These are phyloP conservation scores for Zoysia pacifica DNA, from an alignment of 176 grass and related monocot species.

Conservation along the genomic window DNA sequence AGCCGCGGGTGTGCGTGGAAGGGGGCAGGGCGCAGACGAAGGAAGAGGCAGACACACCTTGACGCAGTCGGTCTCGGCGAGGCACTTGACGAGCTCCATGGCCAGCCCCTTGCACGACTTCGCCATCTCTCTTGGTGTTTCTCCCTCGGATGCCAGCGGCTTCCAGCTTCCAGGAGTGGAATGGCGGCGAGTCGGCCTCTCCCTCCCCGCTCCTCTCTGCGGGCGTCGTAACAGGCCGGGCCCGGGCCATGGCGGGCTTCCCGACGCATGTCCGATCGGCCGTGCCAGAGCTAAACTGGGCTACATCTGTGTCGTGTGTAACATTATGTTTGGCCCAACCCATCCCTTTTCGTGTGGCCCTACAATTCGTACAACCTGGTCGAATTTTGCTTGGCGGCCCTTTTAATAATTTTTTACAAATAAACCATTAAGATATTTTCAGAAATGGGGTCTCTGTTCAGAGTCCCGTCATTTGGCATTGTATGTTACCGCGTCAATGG, in stretches of 20 bases:
- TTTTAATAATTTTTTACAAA: too few relatives aligned
- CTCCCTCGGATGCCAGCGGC: conserved; percentile 10
- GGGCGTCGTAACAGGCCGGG: neutral
- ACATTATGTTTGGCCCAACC: too few relatives aligned
- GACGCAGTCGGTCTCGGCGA: conserved; percentile 85
- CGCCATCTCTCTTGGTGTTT: conserved; percentile 39
- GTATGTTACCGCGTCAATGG: too few relatives aligned
- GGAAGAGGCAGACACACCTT: conserved; percentile 51
- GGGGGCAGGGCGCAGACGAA: neutral
- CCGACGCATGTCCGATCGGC: neutral
- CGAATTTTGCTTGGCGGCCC: too few relatives aligned
- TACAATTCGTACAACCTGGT: too few relatives aligned
- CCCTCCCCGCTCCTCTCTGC: neutral
- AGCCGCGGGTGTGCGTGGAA: neutral
- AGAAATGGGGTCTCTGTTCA: too few relatives aligned
- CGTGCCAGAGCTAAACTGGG: too few relatives aligned
- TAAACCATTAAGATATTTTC: too few relatives aligned
- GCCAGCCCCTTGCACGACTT: conserved; percentile 95
- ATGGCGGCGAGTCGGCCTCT: too few relatives aligned
- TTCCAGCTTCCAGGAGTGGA: neutral
- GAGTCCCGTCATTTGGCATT: too few relatives aligned
- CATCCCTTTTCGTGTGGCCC: too few relatives aligned
- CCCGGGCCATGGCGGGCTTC: neutral
- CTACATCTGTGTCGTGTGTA: too few relatives aligned
- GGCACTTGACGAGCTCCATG: conserved; percentile 98